phyloP scores from a whole-genome alignment of 2,329 filamentous ascomycete genomes.

The Pseudodiploospora longispora region DNA sequence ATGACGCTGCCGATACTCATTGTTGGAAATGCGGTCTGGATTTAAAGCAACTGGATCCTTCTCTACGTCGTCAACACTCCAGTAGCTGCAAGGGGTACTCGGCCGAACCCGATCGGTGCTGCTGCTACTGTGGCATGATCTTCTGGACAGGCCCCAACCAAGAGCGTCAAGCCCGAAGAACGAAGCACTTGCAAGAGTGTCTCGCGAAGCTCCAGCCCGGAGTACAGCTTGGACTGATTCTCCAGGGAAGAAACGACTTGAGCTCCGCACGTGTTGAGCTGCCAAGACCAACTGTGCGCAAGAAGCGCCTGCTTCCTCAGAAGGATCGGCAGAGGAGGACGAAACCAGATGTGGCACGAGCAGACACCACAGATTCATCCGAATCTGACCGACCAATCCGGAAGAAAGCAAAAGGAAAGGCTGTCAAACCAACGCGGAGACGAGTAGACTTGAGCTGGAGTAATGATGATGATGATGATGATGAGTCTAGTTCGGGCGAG shows the following conservation, averaged over 20 bases:
- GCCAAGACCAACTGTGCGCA: too few relatives aligned
- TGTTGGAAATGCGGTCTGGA: constrained; percentile 6
- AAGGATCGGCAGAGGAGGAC: too few relatives aligned
- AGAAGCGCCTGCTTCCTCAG: too few relatives aligned
- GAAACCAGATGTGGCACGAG: too few relatives aligned
- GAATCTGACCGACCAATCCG: too few relatives aligned
- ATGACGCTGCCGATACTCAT: background rate
- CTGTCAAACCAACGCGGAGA: too few relatives aligned
- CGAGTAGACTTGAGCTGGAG: background rate
- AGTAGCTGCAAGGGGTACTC: constrained; percentile 1
- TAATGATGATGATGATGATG: constrained; percentile 9
- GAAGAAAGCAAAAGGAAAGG: too few relatives aligned
- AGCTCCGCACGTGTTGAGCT: too few relatives aligned
- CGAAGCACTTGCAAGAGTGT: constrained; percentile 5
- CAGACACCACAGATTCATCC: too few relatives aligned
- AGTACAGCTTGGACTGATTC: too few relatives aligned
- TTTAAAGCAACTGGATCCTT: background rate
- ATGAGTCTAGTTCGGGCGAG: constrained; percentile 4
- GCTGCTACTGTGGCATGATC: constrained; percentile 5
- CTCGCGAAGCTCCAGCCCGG: background rate
- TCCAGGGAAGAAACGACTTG: too few relatives aligned
- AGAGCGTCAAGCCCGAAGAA: constrained; percentile 3
- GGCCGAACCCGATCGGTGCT: constrained; percentile 1
- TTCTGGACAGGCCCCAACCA: background rate
- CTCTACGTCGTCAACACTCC: background rate